Base-by-base conservation (phyloP, 2,329 filamentous ascomycete species). In the Fusarium goolgardi region DNA sequence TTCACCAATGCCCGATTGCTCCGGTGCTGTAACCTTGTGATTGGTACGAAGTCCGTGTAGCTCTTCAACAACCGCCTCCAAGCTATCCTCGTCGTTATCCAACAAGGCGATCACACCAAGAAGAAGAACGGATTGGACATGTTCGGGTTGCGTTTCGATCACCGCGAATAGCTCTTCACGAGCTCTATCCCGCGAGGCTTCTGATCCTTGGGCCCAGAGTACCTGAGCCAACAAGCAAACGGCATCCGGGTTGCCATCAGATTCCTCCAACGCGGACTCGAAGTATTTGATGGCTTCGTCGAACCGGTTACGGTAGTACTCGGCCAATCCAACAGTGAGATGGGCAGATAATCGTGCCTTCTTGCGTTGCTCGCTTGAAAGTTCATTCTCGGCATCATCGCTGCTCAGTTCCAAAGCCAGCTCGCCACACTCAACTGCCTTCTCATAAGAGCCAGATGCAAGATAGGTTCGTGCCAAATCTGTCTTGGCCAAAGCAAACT, bases 221-320 rank as follows among this genome's bases (percentile, higher is more conserved):
- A 98, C 92, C 78, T 98, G 93, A 0, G 94, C 92, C 15, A 98
- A 84, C 15, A 97, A 84, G 74, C 94, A 97, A 0, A 94, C 90
- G 2, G 95, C 91, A 74, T 97, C 94, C 0, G 94, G 91, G 64
- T 93, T 89, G 37, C 87, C 86, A 31, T 87, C 81, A 1, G 91
- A 93, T 76, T 97, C 94, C 57, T 90, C 84, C 10, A 98, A 83
- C 0, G 94, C 94, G 4, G 88, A 84, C 67, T 93, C 88, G 78
- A 99, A 97, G 80, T 91, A 94, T 13, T 86, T 83, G 27, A 97
- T 88, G 1, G 94, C 91, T 51, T 88, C 86, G 40, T 89, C 86
- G 68, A 91, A 86, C 25, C 89, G 82, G 25, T 86, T 81, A 32
- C 83, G 80, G 76, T 92, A 93, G 78, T 94, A 97, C 61, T 92